Conservation (phyloP, 2,329 filamentous ascomycete genomes). For the Colletotrichum sp. region DNA sequence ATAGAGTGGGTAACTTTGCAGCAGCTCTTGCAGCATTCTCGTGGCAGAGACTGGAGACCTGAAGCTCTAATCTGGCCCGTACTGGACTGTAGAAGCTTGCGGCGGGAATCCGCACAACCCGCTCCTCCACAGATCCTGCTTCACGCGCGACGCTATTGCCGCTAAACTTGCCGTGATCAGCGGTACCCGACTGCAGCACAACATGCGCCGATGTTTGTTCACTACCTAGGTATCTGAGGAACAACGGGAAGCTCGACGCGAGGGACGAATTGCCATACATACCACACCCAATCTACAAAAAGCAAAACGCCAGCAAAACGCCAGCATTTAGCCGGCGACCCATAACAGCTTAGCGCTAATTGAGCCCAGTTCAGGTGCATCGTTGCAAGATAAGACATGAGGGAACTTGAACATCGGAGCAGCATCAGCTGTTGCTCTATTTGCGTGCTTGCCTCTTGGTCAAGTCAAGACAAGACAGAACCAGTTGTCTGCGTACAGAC, state of each 20-base stretch:
- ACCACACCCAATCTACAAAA: not conserved
- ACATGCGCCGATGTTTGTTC: not conserved
- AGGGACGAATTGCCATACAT: not conserved
- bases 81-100: too few relatives aligned
- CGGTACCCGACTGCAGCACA: not conserved
- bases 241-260: not conserved
- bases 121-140: not conserved
- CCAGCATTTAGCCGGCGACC: not conserved
- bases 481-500: not conserved
- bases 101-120: not conserved
- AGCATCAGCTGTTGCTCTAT: not conserved
- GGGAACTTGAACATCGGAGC: not conserved
- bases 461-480: not conserved
- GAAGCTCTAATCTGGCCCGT: not conserved
- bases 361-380: not conserved
- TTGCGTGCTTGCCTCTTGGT: not conserved
- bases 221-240: not conserved
- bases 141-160: not conserved
- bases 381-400: not conserved
- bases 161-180: not conserved
- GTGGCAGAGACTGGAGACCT: not conserved
- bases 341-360: not conserved
- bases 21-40: not conserved
- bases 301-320: not conserved
- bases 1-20: not conserved